Conservation (phyloP, 78 protist genomes). For the Cavenderia fasciculata region DNA sequence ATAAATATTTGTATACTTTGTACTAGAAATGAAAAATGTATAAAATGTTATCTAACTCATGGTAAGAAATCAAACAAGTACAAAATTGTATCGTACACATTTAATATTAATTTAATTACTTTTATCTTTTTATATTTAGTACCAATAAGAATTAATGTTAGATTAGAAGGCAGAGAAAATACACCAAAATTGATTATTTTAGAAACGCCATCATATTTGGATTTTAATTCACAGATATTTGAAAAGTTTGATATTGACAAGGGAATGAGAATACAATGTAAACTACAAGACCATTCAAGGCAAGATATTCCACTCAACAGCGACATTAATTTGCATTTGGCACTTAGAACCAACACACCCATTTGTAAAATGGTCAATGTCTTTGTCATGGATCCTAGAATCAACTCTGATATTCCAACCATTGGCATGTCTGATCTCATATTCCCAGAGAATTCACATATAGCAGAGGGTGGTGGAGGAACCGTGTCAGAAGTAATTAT, state of each 20-base stretch:
- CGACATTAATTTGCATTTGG: conserved; percentile 1
- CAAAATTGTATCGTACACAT: not conserved
- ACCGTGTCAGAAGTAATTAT: not conserved
- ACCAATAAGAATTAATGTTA: not conserved
- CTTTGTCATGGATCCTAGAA: not conserved
- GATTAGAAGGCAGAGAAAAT: not conserved
- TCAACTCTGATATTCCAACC: not conserved
- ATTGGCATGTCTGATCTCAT: not conserved
- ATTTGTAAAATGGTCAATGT: conserved; percentile 1
- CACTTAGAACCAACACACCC: not conserved
- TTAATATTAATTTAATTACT: not conserved
- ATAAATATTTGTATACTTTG: not conserved
- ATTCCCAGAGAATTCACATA: not conserved
- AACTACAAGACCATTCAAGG: not conserved
- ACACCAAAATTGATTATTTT: not conserved
- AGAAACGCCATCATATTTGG: not conserved
- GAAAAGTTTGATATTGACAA: not conserved
- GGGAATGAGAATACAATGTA: conserved; percentile 10
- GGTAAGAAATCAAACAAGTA: too few species aligned
- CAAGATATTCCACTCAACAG: not conserved
- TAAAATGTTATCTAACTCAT: not conserved
- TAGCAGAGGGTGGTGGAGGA: conserved; percentile 11
- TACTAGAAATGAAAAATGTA: not conserved
- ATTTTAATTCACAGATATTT: not conserved
- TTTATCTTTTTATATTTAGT: not conserved